phyloP scores from a whole-genome alignment of 768 basidiomycete genomes.

The Lanmaoa pseudosensibilis region DNA sequence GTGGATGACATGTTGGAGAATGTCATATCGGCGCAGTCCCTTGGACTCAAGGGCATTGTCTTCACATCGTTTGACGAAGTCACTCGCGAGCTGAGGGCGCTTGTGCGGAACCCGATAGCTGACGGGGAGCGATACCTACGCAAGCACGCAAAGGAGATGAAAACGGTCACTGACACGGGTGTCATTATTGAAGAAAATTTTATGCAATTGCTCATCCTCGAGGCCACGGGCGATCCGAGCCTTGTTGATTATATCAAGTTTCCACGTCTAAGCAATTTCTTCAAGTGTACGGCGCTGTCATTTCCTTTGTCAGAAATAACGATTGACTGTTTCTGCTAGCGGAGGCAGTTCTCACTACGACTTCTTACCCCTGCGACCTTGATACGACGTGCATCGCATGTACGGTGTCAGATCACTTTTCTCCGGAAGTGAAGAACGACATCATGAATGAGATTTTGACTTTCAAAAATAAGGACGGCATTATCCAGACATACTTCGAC shows the following conservation, averaged over 20 bases:
- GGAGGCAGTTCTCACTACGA: constrained; percentile 9
- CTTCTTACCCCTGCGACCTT: constrained; percentile 15
- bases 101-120: constrained; percentile 15
- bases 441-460: constrained; percentile 23
- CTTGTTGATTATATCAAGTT: constrained; percentile 21
- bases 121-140: constrained; percentile 18
- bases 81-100: constrained; percentile 11
- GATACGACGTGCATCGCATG: constrained; percentile 24
- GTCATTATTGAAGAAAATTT: constrained; percentile 23
- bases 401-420: constrained; percentile 16
- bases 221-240: constrained; percentile 15
- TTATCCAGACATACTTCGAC: constrained; percentile 23
- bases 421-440: constrained; percentile 15
- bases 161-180: constrained; percentile 15
- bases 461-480: constrained; percentile 19
- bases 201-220: constrained; percentile 21
- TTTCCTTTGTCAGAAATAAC: neutral
- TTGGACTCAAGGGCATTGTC: constrained; percentile 22
- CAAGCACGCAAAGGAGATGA: constrained; percentile 16
- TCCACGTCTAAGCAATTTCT: constrained; percentile 22
- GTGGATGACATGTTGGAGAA: constrained; percentile 28
- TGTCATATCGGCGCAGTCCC: constrained; percentile 17
- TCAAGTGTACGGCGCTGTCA: constrained; percentile 9
- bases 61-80: constrained; percentile 20
- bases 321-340: constrained; percentile 7